Evolutionary conservation across 2,329 filamentous ascomycete genomes (phyloP).

Genomic region (Pyrenophora seminiperda): DNA sequence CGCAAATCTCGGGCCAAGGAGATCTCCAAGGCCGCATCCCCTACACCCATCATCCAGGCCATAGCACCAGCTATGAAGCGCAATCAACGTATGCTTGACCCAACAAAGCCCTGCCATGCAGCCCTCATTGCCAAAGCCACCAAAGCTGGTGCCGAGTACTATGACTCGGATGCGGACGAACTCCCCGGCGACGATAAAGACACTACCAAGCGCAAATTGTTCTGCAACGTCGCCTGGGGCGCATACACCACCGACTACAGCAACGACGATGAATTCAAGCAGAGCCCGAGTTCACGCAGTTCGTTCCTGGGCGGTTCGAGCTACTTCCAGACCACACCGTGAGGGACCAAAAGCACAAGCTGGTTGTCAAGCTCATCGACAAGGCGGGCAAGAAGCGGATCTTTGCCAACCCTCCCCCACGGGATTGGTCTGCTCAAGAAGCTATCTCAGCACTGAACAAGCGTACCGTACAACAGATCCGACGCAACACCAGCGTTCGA

Average conservation of each 20-base stretch:
- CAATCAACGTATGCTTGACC: conserved; percentile 28
- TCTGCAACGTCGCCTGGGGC: conserved; percentile 37
- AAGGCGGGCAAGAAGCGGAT: conserved; percentile 26
- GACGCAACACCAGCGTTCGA: conserved; percentile 32
- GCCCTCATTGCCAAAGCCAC: conserved; percentile 24
- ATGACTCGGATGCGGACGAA: conserved; percentile 33
- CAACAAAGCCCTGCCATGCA: conserved; percentile 22
- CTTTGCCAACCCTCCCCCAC: conserved; percentile 36
- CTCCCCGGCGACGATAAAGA: conserved; percentile 21
- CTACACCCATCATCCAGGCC: neutral
- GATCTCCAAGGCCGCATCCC: neutral
- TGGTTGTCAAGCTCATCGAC: conserved; percentile 33
- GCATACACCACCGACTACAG: conserved; percentile 18
- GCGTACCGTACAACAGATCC: conserved; percentile 40
- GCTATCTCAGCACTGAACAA: conserved; percentile 38
- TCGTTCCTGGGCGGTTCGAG: conserved; percentile 38
- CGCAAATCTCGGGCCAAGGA: neutral
- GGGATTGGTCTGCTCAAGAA: conserved; percentile 34
- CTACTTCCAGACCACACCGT: conserved; percentile 26
- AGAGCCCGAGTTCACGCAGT: conserved; percentile 28
- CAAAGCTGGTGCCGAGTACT: conserved; percentile 32
- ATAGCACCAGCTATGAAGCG: conserved; percentile 25
- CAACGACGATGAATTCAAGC: conserved; percentile 21
- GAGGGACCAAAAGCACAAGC: conserved; percentile 36
- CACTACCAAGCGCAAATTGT: conserved; percentile 27